Percentiles rank a stretch among this genome's conserved stretches.
Evolutionary conservation across 2,329 filamentous ascomycete genomes (phyloP).

Genomic region (Venturia aucupariae): DNA sequence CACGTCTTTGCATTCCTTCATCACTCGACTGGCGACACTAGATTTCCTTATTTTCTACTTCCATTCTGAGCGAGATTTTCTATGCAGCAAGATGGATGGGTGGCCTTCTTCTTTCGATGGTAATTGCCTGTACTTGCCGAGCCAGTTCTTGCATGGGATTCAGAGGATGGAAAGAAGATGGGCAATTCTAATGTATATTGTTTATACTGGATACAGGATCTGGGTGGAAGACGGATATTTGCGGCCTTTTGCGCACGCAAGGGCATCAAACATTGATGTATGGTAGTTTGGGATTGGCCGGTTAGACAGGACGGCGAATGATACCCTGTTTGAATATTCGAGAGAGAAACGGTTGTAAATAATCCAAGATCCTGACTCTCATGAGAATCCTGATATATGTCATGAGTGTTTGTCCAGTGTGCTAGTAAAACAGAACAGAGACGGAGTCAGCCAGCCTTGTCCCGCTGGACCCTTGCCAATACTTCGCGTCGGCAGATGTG

Average conservation of each 20-base stretch:
- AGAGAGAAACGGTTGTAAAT: background rate
- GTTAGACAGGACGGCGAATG: background rate
- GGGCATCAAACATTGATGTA: background rate
- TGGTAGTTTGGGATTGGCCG: background rate
- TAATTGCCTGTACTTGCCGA: background rate
- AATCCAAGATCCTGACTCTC: background rate
- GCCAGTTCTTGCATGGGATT: background rate
- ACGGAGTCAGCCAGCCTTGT: constrained; percentile 1
- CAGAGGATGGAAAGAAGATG: background rate
- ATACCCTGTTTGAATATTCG: constrained; percentile 5
- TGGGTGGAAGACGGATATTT: background rate
- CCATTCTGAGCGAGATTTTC: background rate
- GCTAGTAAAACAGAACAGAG: background rate
- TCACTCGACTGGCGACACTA: background rate
- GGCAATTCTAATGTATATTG: constrained; percentile 6
- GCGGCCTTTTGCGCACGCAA: background rate
- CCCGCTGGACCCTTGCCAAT: background rate
- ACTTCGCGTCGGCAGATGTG: background rate
- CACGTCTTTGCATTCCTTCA: background rate
- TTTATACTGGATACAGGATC: constrained; percentile 4
- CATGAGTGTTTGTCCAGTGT: background rate
- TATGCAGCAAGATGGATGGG: background rate
- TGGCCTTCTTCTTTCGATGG: background rate
- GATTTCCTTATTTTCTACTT: background rate
- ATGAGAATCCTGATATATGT: background rate